These are phyloP conservation scores for Candida sp. DNA, from an alignment of 1,139 yeast species.

Conservation along the genomic window DNA sequence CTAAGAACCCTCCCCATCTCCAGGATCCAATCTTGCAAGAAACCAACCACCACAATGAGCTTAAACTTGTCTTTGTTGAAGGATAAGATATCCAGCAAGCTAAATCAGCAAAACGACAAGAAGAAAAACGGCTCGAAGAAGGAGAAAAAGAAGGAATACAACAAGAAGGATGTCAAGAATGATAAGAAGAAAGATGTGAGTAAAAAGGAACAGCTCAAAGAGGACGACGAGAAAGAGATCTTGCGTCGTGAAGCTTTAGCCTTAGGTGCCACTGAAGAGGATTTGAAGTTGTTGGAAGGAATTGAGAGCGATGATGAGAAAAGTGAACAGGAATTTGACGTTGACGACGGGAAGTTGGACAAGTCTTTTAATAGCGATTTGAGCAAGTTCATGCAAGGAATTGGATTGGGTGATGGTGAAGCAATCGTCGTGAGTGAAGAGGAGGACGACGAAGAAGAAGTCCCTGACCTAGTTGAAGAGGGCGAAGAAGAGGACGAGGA, in stretches of 20 bases:
- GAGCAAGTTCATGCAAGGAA: constrained; percentile 64
- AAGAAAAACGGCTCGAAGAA: constrained; percentile 13
- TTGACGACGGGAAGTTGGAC: constrained; percentile 43
- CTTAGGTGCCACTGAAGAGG: constrained; percentile 74
- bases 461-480: constrained; percentile 28
- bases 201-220: background rate
- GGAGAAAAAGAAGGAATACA: constrained; percentile 20
- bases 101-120: constrained; percentile 26
- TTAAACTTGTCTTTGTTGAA: constrained; percentile 56
- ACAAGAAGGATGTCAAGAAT: constrained; percentile 18
- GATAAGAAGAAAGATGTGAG: constrained; percentile 13
- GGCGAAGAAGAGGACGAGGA: constrained; percentile 32
- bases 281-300: constrained; percentile 55
- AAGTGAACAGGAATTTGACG: constrained; percentile 66
- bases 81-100: constrained; percentile 57
- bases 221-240: constrained; percentile 32
- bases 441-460: constrained; percentile 31
- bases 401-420: constrained; percentile 59
- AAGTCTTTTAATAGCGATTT: constrained; percentile 60
- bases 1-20: background rate
- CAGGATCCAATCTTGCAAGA: background rate
- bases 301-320: constrained; percentile 50
- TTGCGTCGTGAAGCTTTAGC: constrained; percentile 71
- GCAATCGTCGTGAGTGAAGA: constrained; percentile 38
- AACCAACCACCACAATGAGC: constrained; percentile 13